Percentiles rank a stretch among this genome's conserved stretches.
Evolutionary conservation across 768 basidiomycete species (phyloP).

Genomic region (Collybia nuda): DNA sequence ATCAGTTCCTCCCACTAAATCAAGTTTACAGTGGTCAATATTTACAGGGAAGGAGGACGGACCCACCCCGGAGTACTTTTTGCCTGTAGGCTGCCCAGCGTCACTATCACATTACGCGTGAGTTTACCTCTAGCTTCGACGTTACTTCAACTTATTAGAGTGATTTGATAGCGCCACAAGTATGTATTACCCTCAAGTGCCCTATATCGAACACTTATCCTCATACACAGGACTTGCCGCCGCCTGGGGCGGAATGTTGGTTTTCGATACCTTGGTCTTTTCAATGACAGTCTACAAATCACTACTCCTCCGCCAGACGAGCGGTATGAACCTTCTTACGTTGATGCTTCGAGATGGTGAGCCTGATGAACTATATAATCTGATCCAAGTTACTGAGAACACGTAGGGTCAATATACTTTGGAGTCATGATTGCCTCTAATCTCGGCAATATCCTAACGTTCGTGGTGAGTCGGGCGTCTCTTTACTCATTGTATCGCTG

Average conservation of each 20-base stretch:
- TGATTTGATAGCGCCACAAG: not conserved
- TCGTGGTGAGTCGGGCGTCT: not conserved
- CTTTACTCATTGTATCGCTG: not conserved
- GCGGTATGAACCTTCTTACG: not conserved
- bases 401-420: constrained; percentile 4
- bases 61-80: not conserved
- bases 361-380: not conserved
- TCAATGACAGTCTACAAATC: constrained; percentile 1
- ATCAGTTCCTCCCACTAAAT: not conserved
- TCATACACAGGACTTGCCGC: not conserved
- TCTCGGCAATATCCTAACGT: constrained; percentile 1
- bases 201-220: not conserved
- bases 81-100: not conserved
- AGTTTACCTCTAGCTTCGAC: not conserved
- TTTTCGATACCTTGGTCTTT: constrained; percentile 1
- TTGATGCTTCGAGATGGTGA: constrained; percentile 5
- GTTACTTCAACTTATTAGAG: not conserved
- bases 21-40: constrained; percentile 1
- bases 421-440: constrained; percentile 2
- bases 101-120: not conserved
- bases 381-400: no score
- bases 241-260: constrained; percentile 6
- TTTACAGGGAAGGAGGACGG: not conserved
- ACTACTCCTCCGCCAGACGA: not conserved
- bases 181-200: not conserved